Evolutionary conservation across 805 yeast genomes (phyloP).

Genomic region (Yarrowia deformans): DNA sequence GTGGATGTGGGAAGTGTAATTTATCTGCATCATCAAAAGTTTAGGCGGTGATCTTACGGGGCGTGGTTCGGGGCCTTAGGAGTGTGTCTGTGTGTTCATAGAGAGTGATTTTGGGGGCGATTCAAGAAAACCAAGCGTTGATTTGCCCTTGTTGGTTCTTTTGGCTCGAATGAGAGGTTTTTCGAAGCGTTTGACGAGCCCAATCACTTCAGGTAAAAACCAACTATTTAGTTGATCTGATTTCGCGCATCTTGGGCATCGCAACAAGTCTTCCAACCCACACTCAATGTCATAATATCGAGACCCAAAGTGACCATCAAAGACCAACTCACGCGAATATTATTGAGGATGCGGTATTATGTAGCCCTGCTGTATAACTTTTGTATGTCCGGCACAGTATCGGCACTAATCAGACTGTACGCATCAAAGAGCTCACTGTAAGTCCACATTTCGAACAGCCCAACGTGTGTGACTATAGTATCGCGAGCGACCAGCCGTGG

Average conservation of each 20-base stretch:
- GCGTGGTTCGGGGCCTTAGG: too few species aligned
- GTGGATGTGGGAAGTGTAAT: background rate
- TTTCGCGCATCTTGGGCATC: too few species aligned
- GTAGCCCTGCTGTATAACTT: constrained; percentile 5
- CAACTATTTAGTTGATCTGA: too few species aligned
- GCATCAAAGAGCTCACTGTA: background rate
- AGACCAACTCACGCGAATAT: background rate
- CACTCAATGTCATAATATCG: background rate
- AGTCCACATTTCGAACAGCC: background rate
- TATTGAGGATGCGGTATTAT: background rate
- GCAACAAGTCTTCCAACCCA: too few species aligned
- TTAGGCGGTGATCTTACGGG: too few species aligned
- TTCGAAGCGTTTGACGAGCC: too few species aligned
- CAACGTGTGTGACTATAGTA: background rate
- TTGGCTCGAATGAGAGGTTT: too few species aligned
- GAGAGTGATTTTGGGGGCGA: too few species aligned
- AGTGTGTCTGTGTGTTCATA: too few species aligned
- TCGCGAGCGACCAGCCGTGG: background rate
- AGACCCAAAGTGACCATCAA: background rate
- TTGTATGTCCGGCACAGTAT: background rate
- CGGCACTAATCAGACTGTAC: background rate
- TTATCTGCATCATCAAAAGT: background rate
- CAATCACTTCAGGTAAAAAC: too few species aligned
- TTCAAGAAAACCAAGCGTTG: too few species aligned
- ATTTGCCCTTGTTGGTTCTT: too few species aligned